Conservation (phyloP, 2,329 filamentous ascomycete genomes). For the Lachnellula suecica region DNA sequence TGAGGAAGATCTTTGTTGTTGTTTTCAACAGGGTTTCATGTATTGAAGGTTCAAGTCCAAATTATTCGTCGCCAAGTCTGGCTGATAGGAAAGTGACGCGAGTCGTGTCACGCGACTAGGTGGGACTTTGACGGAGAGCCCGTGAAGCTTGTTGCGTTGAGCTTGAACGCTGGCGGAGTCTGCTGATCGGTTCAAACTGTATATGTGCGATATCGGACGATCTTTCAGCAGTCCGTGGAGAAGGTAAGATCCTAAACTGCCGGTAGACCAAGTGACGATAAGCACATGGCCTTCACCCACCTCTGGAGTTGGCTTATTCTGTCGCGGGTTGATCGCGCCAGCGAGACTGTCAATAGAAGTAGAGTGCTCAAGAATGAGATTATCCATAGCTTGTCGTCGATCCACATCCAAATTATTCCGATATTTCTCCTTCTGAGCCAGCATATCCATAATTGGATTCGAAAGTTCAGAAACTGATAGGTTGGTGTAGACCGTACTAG, state of each 20-base stretch:
- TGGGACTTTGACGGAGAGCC: constrained; percentile 33
- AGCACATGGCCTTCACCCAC: constrained; percentile 8
- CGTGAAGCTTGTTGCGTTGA: constrained; percentile 36
- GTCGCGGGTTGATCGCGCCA: too few species aligned
- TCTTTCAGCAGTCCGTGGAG: constrained; percentile 37
- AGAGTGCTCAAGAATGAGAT: too few species aligned
- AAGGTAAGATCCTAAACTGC: constrained; percentile 47
- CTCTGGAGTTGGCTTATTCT: neutral
- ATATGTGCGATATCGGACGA: constrained; percentile 37
- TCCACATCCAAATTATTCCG: too few species aligned
- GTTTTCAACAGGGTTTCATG: constrained; percentile 13
- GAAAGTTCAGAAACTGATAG: too few species aligned
- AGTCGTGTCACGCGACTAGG: constrained; percentile 44
- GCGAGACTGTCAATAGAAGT: too few species aligned
- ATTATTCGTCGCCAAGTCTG: too few species aligned
- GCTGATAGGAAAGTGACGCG: constrained; percentile 44
- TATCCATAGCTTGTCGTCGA: too few species aligned
- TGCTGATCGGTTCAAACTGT: constrained; percentile 45
- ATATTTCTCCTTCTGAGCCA: too few species aligned
- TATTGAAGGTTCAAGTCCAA: constrained; percentile 42
- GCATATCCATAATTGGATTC: too few species aligned
- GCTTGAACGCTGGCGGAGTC: constrained; percentile 6
- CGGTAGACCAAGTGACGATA: constrained; percentile 49
- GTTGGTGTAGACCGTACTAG: constrained; percentile 4
- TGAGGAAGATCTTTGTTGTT: constrained; percentile 16